Evolutionary conservation across 169 alveolate genomes (phyloP), one percentile per base, ranked within the genome.

Genomic region (Plasmodium billcollinsi): DNA sequence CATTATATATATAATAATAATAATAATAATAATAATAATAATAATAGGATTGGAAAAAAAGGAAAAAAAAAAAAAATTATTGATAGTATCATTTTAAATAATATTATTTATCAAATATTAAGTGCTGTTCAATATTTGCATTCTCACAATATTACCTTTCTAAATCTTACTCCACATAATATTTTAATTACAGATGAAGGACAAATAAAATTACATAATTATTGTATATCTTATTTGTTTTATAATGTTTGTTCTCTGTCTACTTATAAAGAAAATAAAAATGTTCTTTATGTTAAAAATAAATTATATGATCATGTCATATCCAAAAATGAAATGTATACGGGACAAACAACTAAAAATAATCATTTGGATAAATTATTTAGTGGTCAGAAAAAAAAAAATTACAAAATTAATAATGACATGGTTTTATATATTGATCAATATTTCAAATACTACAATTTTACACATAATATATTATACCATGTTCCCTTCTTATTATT

Each of bases 61-160:
- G 43, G 43, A 29, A 29, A 29, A 7, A 63, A 54, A 20, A 76
- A 56, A 58, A 80, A 67, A 47, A 26, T 80, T 26, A 67, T 80
- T 15, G 58, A 80, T 56, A 20, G 12, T 11, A n/a, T 15, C 2
- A 26, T 59, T 54, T 66, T 52, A 62, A 80, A 67, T 29, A 21
- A 80, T 39, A 67, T 80, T 29, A 9, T 66, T 20, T 15, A 54
- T 43, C 73, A 80, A 67, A 50, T 80, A 15, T 15, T 66, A 26
- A 54, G 63, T 8, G 90, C 80, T 15, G 73, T 80, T 66, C 52
- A 80, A 39, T 80, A 80, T 21, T 26, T 80, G 0, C 90, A 80
- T 62, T 20, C 78, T 4, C 50, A 54, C 20, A 49, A 54, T 29
- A 67, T 80, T 18, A 67, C 26, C 0, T 26, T 29, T 49, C 50